phyloP scores from a whole-genome alignment of 2,329 filamentous ascomycete species.

The Dothideomycetidae sp. region DNA sequence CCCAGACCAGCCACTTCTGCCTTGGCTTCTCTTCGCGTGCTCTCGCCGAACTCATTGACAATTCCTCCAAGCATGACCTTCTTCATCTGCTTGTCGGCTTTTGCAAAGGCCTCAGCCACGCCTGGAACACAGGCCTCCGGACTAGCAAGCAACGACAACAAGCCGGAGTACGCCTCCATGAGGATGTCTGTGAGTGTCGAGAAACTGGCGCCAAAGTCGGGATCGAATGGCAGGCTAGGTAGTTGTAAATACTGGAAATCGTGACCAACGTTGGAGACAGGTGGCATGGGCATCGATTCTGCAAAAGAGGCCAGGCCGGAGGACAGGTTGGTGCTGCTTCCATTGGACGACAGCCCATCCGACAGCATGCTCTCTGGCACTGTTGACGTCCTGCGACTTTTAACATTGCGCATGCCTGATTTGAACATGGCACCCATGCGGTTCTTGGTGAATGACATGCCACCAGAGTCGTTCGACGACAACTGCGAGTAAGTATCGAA shows the following conservation, averaged over 20 bases:
- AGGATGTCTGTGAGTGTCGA: conserved; percentile 88
- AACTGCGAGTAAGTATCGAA: conserved; percentile 89
- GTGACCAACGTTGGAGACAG: conserved; percentile 54
- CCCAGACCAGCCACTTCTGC: conserved; percentile 73
- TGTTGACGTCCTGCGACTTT: conserved; percentile 38
- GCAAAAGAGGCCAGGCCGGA: conserved; percentile 8
- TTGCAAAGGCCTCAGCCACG: conserved; percentile 74
- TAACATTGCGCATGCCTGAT: conserved; percentile 25
- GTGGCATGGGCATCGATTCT: conserved; percentile 11
- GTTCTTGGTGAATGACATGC: conserved; percentile 58
- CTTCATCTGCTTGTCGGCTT: conserved; percentile 71
- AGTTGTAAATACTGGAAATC: conserved; percentile 82
- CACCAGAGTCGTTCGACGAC: conserved; percentile 53
- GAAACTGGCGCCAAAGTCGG: conserved; percentile 94
- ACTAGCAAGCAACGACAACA: conserved; percentile 60
- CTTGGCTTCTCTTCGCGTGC: conserved; percentile 59
- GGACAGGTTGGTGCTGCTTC: conserved; percentile 10
- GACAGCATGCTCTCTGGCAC: conserved; percentile 44
- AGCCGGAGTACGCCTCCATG: conserved; percentile 76
- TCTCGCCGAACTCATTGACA: conserved; percentile 86
- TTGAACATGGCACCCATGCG: conserved; percentile 48
- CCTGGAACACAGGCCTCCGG: conserved; percentile 45
- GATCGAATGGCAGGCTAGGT: conserved; percentile 86
- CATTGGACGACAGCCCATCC: conserved; percentile 19
- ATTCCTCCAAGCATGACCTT: conserved; percentile 81